phyloP scores from a whole-genome alignment of 176 grass and related monocot species.

The Coix lacrymajobi region DNA sequence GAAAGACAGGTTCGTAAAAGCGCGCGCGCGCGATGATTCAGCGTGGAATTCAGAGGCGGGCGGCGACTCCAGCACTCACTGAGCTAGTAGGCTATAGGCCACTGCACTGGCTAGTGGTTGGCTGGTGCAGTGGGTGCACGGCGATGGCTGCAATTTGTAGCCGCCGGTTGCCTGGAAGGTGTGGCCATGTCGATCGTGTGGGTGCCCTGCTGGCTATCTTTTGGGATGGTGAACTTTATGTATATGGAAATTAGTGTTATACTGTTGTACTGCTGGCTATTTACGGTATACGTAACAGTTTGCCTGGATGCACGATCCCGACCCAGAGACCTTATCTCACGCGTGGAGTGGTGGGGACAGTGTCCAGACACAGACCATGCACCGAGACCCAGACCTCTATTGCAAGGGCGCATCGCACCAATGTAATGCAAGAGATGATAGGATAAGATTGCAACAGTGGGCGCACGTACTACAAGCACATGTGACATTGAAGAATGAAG shows the following conservation, averaged over 20 bases:
- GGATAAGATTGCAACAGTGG: constrained; percentile 14
- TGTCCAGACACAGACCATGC: not conserved
- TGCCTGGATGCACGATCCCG: not conserved
- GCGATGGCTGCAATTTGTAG: constrained; percentile 6
- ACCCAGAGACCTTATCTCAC: constrained; percentile 11
- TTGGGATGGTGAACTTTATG: not conserved
- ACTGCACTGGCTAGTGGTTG: not conserved
- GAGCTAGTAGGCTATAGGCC: not conserved
- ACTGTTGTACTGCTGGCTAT: not conserved
- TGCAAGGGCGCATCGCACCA: not conserved
- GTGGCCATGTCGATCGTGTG: not conserved
- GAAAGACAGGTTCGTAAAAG: not conserved
- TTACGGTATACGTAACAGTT: not conserved
- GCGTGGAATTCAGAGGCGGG: constrained; percentile 27
- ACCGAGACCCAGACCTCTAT: not conserved
- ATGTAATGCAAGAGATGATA: not conserved
- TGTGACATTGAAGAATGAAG: not conserved
- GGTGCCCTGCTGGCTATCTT: not conserved
- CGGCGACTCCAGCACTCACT: not conserved
- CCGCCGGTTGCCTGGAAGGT: not conserved
- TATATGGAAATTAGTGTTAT: not conserved
- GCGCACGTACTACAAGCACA: not conserved
- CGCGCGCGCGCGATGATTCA: not conserved
- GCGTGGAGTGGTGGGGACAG: not conserved
- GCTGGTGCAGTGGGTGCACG: not conserved